Evolutionary conservation across 805 yeast genomes (phyloP).

Genomic region (Komagataella phaffii): DNA sequence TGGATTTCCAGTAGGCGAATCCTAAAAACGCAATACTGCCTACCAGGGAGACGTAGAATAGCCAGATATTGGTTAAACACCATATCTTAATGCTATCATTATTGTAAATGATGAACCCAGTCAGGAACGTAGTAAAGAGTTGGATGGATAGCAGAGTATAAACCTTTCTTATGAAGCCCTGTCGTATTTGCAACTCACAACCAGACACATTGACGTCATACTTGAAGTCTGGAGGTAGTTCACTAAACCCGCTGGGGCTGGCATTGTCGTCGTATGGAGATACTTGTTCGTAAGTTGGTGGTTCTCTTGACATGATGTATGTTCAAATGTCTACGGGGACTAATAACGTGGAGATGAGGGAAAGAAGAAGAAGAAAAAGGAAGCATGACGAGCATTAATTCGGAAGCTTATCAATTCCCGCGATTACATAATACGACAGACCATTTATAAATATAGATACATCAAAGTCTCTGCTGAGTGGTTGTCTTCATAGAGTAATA

Average conservation of each 20-base stretch:
- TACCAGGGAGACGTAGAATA: constrained; percentile 38
- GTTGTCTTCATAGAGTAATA: constrained; percentile 6
- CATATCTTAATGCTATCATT: constrained; percentile 33
- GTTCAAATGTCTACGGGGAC: no score
- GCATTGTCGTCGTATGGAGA: background rate
- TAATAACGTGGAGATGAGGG: background rate
- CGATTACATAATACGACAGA: background rate
- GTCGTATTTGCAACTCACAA: constrained; percentile 65
- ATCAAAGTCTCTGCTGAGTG: background rate
- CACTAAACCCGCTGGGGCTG: background rate
- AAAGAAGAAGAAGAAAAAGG: no score
- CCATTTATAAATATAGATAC: background rate
- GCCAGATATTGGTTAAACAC: constrained; percentile 45
- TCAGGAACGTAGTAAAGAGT: constrained; percentile 43
- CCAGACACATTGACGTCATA: constrained; percentile 66
- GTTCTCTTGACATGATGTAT: background rate
- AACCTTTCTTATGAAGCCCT: constrained; percentile 66
- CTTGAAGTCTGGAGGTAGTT: constrained; percentile 65
- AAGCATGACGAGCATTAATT: background rate
- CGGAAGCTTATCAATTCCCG: background rate
- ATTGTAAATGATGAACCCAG: constrained; percentile 36
- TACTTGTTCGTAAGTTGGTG: background rate
- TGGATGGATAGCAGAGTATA: constrained; percentile 60
- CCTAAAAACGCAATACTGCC: constrained; percentile 55
- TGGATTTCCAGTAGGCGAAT: constrained; percentile 48